Conservation (phyloP, 169 alveolate species). For the Theileria parva region DNA sequence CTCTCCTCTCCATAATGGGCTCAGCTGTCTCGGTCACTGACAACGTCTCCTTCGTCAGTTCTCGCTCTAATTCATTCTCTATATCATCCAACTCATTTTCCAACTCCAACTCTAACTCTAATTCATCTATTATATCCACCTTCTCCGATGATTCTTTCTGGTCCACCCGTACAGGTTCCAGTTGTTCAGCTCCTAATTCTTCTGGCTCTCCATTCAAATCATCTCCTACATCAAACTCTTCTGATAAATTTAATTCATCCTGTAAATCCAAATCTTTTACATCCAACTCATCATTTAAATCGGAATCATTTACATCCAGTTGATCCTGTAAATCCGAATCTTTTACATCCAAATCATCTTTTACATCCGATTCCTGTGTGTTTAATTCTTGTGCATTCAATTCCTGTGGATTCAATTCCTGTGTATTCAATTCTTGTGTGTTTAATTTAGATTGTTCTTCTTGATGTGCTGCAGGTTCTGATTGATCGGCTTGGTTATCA, state of each 20-base stretch:
- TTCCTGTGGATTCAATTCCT: no score
- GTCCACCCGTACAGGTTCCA: background rate
- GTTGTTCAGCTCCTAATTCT: background rate
- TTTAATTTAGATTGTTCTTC: background rate
- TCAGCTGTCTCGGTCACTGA: constrained; percentile 7
- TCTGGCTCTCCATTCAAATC: background rate
- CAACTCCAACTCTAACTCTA: constrained; percentile 46
- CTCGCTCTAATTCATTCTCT: constrained; percentile 49
- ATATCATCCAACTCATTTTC: constrained; percentile 23
- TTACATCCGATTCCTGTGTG: background rate
- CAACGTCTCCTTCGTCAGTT: constrained; percentile 13
- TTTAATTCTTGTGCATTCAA: background rate
- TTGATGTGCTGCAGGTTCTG: background rate
- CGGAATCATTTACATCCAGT: background rate
- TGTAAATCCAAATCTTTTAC: background rate
- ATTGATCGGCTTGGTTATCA: background rate
- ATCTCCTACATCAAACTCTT: background rate
- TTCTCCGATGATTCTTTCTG: background rate
- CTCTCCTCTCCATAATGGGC: background rate
- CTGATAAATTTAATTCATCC: background rate
- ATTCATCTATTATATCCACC: constrained; percentile 21
- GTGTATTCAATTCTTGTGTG: no score
- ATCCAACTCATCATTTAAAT: background rate
- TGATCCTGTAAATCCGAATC: background rate
- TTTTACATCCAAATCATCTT: background rate